Percentiles rank a stretch among this genome's conserved stretches.
These are phyloP conservation scores for Talinum fruticosum DNA, from an alignment of 148 eudicot species.

Conservation along the genomic window DNA sequence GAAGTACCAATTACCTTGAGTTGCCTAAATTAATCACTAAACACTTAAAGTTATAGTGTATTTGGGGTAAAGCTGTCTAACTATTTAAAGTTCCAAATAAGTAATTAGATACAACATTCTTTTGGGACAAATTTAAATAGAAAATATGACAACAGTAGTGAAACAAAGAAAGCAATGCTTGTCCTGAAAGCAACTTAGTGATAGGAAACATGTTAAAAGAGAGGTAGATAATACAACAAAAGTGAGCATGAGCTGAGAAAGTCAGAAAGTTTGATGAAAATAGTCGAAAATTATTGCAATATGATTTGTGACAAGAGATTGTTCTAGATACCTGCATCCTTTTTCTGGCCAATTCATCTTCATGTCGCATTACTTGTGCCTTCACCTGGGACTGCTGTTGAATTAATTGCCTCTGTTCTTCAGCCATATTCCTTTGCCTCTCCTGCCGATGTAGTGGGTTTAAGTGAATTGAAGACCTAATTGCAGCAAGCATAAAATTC, in stretches of 20 bases:
- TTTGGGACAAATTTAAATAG: too few relatives aligned
- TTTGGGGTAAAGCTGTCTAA: too few relatives aligned
- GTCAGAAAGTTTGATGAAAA: neutral
- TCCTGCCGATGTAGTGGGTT: constrained; percentile 48
- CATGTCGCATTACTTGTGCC: constrained; percentile 85
- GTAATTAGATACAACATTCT: too few relatives aligned
- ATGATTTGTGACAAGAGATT: neutral
- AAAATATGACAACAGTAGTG: too few relatives aligned
- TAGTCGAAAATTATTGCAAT: neutral
- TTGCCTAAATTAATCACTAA: too few relatives aligned
- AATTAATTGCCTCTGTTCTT: constrained; percentile 76
- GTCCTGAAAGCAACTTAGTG: too few relatives aligned
- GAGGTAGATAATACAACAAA: constrained; percentile 5
- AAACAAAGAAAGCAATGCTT: neutral
- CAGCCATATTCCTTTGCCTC: constrained; percentile 66
- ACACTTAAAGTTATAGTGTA: too few relatives aligned
- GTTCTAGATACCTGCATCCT: constrained; percentile 69
- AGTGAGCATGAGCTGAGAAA: neutral
- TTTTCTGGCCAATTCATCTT: constrained; percentile 90
- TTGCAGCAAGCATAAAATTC: neutral
- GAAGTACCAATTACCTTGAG: too few relatives aligned
- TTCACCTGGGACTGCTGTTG: constrained; percentile 84
- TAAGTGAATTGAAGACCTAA: neutral
- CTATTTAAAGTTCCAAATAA: too few relatives aligned
- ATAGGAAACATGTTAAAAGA: neutral